phyloP scores from a whole-genome alignment of 2,329 filamentous ascomycete species.

The Lecanicillium sp. region DNA sequence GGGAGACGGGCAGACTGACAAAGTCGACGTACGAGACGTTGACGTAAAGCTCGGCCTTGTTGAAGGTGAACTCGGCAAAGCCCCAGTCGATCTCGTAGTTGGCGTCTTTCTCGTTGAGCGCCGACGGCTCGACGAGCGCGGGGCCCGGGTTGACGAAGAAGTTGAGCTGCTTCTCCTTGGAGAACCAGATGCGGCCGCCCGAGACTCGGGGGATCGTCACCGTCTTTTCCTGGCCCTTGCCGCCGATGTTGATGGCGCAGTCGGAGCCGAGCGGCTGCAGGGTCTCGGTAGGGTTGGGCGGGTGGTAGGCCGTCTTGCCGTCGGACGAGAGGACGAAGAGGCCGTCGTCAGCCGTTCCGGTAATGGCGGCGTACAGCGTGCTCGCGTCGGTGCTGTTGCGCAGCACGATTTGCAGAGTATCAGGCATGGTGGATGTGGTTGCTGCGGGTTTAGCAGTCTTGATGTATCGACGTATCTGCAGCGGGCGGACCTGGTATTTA shows the following conservation, averaged over 20 bases:
- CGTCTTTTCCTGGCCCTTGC: constrained; percentile 51
- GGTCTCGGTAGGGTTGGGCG: constrained; percentile 47
- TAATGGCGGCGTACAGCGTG: constrained; percentile 61
- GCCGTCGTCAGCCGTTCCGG: constrained; percentile 52
- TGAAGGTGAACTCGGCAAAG: constrained; percentile 66
- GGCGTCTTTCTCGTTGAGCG: constrained; percentile 57
- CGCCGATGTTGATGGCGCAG: constrained; percentile 58
- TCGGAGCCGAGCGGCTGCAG: constrained; percentile 48
- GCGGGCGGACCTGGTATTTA: neutral
- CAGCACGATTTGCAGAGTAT: constrained; percentile 53
- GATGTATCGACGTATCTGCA: neutral
- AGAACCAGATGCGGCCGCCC: constrained; percentile 69
- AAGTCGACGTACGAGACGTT: constrained; percentile 76
- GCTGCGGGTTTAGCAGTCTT: neutral
- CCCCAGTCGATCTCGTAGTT: constrained; percentile 59
- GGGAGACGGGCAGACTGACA: constrained; percentile 57
- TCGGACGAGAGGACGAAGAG: constrained; percentile 60
- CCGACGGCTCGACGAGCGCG: constrained; percentile 67
- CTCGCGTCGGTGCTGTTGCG: constrained; percentile 59
- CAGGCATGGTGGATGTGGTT: constrained; percentile 12
- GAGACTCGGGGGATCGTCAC: constrained; percentile 64
- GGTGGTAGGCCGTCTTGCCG: constrained; percentile 60
- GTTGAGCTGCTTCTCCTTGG: constrained; percentile 50
- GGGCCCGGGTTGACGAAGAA: constrained; percentile 69
- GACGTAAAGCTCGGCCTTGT: constrained; percentile 53